phyloP scores from a whole-genome alignment of 495 filamentous ascomycete species.

The Lasiosphaeria ovina region DNA sequence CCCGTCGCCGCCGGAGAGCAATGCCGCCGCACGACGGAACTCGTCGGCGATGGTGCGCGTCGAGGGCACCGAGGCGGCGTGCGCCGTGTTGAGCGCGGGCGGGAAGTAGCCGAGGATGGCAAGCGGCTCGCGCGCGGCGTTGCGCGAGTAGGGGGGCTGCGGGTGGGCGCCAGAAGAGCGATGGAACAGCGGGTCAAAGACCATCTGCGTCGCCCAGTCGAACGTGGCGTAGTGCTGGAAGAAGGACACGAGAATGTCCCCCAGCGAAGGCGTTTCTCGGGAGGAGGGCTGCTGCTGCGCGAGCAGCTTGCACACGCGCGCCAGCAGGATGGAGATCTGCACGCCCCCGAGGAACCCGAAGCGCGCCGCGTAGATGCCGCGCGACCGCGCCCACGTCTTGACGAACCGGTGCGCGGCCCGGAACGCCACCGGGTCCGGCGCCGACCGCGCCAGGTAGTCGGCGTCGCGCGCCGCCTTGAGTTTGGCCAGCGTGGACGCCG shows the following conservation, averaged over 20 bases:
- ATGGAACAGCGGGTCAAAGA: conserved; percentile 53
- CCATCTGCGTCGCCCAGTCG: conserved; percentile 47
- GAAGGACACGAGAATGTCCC: conserved; percentile 50
- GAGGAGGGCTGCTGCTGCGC: conserved; percentile 6
- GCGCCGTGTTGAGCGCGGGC: conserved; percentile 53
- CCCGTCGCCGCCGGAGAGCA: conserved; percentile 28
- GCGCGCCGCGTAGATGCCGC: conserved; percentile 55
- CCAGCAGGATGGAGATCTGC: conserved; percentile 56
- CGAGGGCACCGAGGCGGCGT: conserved; percentile 46
- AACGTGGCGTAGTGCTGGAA: conserved; percentile 58
- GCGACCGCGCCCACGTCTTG: conserved; percentile 52
- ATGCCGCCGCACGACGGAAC: conserved; percentile 43
- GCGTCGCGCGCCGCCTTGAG: conserved; percentile 58
- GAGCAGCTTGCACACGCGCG: conserved; percentile 51
- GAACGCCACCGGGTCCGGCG: conserved; percentile 52
- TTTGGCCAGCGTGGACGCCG: conserved; percentile 47
- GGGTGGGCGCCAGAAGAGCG: conserved; percentile 4
- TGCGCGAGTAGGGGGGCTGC: conserved; percentile 44
- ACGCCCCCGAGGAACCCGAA: conserved; percentile 59
- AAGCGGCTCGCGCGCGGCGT: conserved; percentile 50
- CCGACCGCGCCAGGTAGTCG: conserved; percentile 49
- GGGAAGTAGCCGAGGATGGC: conserved; percentile 54
- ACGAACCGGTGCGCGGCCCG: conserved; percentile 51
- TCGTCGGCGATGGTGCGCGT: conserved; percentile 48
- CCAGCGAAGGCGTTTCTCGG: conserved; percentile 25